A percentile compares a stretch with the other conserved stretches of the same genome.
Evolutionary conservation across 345 rosid species (phyloP).

Genomic region (Brassica juncea): DNA sequence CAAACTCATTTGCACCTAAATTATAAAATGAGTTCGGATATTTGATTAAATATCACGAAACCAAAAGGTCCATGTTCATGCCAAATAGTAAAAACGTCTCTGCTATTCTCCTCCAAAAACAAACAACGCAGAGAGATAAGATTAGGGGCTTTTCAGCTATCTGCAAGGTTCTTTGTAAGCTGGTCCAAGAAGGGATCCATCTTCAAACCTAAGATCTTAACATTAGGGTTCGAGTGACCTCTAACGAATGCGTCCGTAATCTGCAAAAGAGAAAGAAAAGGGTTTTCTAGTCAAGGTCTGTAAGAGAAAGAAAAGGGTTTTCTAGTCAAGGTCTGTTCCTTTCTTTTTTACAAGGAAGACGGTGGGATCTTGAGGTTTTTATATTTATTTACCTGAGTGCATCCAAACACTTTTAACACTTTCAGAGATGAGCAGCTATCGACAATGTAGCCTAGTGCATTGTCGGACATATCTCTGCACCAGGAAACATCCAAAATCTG

Average conservation of each 20-base stretch:
- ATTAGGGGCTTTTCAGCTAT: neutral
- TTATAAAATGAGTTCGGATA: neutral
- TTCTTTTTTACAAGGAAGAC: neutral
- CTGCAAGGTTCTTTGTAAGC: conserved; percentile 7
- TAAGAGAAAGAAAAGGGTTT: conserved; percentile 9
- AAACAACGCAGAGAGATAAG: conserved; percentile 16
- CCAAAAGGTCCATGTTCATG: neutral
- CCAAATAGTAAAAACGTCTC: neutral
- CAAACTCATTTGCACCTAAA: neutral
- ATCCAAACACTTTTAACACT: conserved; percentile 80
- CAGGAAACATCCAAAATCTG: conserved; percentile 72
- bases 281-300: no score
- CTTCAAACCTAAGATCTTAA: conserved; percentile 67
- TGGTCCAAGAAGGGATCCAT: conserved; percentile 55
- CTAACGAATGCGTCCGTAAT: conserved; percentile 60
- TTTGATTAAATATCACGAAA: neutral
- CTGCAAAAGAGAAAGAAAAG: conserved; percentile 46
- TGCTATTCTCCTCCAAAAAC: conserved; percentile 2
- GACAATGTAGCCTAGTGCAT: conserved; percentile 74
- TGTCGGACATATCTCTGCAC: conserved; percentile 71
- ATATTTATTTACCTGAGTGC: conserved; percentile 63
- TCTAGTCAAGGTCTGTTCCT: neutral
- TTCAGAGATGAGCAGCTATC: conserved; percentile 74
- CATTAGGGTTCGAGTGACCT: conserved; percentile 71
- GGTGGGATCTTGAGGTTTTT: neutral